A percentile compares a stretch with the other conserved stretches of the same genome.
These are phyloP conservation scores for Carallia pectinifolia DNA, from an alignment of 345 rosid species.

Conservation along the genomic window DNA sequence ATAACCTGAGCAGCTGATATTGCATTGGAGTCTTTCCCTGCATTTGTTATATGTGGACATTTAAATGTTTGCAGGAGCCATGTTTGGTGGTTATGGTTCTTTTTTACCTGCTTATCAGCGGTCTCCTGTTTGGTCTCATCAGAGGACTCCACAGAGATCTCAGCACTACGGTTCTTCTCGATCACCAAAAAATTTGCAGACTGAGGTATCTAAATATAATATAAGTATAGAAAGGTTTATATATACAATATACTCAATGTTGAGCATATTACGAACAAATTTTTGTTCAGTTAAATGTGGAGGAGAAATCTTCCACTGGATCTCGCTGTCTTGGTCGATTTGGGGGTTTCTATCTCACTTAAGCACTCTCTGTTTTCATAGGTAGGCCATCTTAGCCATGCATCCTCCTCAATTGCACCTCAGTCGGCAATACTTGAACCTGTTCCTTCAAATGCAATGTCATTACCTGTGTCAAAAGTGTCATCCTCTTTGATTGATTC, in stretches of 20 bases:
- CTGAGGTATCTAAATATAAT: constrained; percentile 56
- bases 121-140: constrained; percentile 65
- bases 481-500: constrained; percentile 34
- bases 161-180: constrained; percentile 45
- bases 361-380: constrained; percentile 27
- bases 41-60: constrained; percentile 29
- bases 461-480: constrained; percentile 40
- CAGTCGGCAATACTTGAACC: constrained; percentile 46
- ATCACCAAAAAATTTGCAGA: constrained; percentile 54
- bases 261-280: neutral
- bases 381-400: constrained; percentile 46
- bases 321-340: constrained; percentile 19
- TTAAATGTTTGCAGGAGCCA: constrained; percentile 65
- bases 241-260: too few species aligned
- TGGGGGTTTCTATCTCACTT: constrained; percentile 19
- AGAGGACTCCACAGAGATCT: constrained; percentile 53
- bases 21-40: constrained; percentile 26
- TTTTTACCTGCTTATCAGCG: constrained; percentile 80
- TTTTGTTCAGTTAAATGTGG: neutral
- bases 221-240: too few species aligned
- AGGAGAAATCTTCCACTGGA: constrained; percentile 10
- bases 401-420: constrained; percentile 39
- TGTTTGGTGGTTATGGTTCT: constrained; percentile 97
- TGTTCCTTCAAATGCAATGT: constrained; percentile 26
- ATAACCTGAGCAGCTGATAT: constrained; percentile 22